These are phyloP conservation scores for Ramaria sp. DNA, from an alignment of 768 basidiomycete species.

Conservation along the genomic window DNA sequence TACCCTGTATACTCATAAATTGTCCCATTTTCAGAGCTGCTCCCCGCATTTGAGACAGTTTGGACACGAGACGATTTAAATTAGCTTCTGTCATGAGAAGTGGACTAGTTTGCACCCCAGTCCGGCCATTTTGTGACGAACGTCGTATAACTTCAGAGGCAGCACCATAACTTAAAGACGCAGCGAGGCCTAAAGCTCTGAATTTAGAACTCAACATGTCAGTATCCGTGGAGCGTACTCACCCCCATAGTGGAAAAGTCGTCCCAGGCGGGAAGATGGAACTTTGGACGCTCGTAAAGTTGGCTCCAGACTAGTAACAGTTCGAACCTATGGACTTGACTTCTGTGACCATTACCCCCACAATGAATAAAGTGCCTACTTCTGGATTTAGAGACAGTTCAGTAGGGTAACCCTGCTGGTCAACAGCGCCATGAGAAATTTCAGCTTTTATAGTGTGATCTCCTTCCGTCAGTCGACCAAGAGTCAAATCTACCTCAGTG, in stretches of 20 bases:
- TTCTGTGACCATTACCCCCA: neutral
- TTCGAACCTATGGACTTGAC: neutral
- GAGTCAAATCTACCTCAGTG: too few species aligned
- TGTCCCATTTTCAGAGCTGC: constrained; percentile 96
- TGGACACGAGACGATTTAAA: constrained; percentile 78
- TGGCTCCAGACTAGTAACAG: neutral
- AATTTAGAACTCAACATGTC: neutral
- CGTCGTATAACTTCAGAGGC: constrained; percentile 79
- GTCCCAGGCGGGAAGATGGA: constrained; percentile 79
- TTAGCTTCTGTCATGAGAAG: constrained; percentile 89
- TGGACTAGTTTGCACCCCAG: constrained; percentile 25
- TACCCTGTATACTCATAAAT: constrained; percentile 94
- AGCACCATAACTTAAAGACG: constrained; percentile 80
- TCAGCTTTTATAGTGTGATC: too few species aligned
- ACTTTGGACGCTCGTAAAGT: constrained; percentile 71
- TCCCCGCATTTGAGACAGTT: constrained; percentile 91
- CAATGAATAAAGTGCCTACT: neutral
- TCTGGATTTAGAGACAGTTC: too few species aligned
- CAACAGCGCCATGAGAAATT: too few species aligned
- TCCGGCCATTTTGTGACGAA: constrained; percentile 27
- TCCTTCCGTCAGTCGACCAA: too few species aligned
- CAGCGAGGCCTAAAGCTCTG: constrained; percentile 61
- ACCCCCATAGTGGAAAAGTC: constrained; percentile 94
- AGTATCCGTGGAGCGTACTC: constrained; percentile 14
- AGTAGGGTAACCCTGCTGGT: too few species aligned